phyloP scores from a whole-genome alignment of 1,284 basidiomycete species.

The Naganishia albida region DNA sequence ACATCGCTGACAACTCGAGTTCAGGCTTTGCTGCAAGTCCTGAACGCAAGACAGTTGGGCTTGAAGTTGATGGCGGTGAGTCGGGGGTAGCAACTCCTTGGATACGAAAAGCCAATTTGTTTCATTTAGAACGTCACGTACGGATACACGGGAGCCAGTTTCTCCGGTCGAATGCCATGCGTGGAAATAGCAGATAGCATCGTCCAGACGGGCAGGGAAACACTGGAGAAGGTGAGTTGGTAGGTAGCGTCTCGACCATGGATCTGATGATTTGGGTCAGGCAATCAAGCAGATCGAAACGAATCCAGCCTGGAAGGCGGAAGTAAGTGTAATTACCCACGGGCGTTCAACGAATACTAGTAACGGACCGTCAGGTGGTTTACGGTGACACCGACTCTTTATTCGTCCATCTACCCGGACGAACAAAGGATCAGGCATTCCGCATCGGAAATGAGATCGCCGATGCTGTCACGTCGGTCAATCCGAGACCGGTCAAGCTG shows the following conservation, averaged over 20 bases:
- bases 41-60: conserved; percentile 84
- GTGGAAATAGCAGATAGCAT: conserved; percentile 98
- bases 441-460: conserved; percentile 89
- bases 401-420: conserved; percentile 85
- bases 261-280: conserved; percentile 52
- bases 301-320: conserved; percentile 80
- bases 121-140: conserved; percentile 74
- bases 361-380: conserved; percentile 61
- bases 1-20: not conserved
- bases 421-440: conserved; percentile 91
- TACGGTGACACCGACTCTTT: conserved; percentile 99
- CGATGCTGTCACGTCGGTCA: conserved; percentile 77
- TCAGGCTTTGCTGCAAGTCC: conserved; percentile 69
- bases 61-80: conserved; percentile 70
- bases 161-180: conserved; percentile 95
- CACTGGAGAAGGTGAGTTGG: conserved; percentile 75
- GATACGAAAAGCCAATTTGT: not conserved
- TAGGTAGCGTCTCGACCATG: not conserved
- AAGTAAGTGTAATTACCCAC: conserved; percentile 40
- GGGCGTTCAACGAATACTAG: not conserved
- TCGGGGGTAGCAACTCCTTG: conserved; percentile 5
- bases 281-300: conserved; percentile 80
- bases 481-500: conserved; percentile 88
- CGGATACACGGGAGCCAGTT: conserved; percentile 90
- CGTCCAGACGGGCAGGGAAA: conserved; percentile 93